phyloP scores from a whole-genome alignment of 2,329 filamentous ascomycete species.

The Achaetomium macrosporum region DNA sequence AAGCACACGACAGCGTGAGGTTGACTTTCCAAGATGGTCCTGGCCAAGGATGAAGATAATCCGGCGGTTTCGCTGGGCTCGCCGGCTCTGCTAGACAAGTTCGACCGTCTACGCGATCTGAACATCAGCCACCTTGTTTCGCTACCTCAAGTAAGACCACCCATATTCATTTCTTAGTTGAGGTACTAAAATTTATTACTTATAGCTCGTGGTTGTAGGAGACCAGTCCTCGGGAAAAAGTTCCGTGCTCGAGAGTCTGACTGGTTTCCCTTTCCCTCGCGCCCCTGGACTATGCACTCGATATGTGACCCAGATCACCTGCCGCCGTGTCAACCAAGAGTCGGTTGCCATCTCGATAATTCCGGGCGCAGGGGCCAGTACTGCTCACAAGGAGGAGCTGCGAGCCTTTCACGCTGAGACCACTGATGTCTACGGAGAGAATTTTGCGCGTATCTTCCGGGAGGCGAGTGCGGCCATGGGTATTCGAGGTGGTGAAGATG shows the following conservation, averaged over 20 bases:
- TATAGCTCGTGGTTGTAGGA: constrained; percentile 46
- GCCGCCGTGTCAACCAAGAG: constrained; percentile 34
- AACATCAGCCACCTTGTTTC: too few species aligned
- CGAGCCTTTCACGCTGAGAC: constrained; percentile 31
- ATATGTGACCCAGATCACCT: constrained; percentile 44
- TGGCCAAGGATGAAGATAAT: neutral
- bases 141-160: too few species aligned
- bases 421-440: constrained; percentile 30
- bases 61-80: too few species aligned
- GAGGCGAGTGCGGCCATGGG: constrained; percentile 40
- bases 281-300: constrained; percentile 42
- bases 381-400: constrained; percentile 22
- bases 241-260: constrained; percentile 67
- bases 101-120: neutral
- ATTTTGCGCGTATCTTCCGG: constrained; percentile 35
- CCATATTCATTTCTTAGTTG: neutral
- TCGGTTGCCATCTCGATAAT: constrained; percentile 39
- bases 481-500: constrained; percentile 28
- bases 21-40: neutral
- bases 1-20: neutral
- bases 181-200: neutral
- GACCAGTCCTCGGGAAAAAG: constrained; percentile 84
- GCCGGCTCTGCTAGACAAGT: neutral
- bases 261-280: constrained; percentile 43
- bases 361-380: constrained; percentile 21